Conservation (phyloP, 208 protist species). For the Zelonia costaricensis region DNA sequence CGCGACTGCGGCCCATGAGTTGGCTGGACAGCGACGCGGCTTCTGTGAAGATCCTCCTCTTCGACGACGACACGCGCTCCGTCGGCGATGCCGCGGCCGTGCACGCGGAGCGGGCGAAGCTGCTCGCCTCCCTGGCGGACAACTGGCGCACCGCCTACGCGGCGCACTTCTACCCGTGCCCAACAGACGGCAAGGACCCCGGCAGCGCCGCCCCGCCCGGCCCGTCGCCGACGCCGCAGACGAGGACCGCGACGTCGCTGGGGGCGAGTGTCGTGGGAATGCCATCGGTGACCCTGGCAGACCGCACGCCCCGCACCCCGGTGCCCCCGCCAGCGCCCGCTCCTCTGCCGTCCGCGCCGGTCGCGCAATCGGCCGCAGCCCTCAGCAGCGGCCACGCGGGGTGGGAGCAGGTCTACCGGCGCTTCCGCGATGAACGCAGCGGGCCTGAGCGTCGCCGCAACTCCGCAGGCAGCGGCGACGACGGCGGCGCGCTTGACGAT, state of each 20-base stretch:
- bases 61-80: constrained; percentile 28
- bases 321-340: too few species aligned
- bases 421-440: constrained; percentile 17
- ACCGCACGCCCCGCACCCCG: too few species aligned
- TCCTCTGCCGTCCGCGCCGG: too few species aligned
- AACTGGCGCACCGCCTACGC: constrained; percentile 32
- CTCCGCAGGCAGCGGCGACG: background rate
- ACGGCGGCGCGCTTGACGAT: background rate
- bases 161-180: constrained; percentile 17
- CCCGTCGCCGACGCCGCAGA: background rate
- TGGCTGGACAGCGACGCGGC: constrained; percentile 24
- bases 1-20: constrained; percentile 22
- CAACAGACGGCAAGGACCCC: constrained; percentile 14
- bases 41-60: constrained; percentile 29
- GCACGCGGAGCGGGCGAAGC: constrained; percentile 23
- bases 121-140: constrained; percentile 16
- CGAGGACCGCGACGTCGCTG: background rate
- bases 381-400: background rate
- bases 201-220: background rate
- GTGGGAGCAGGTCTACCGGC: constrained; percentile 26
- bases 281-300: too few species aligned
- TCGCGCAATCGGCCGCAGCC: too few species aligned
- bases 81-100: constrained; percentile 20
- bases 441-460: too few species aligned
- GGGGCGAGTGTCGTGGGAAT: background rate